Evolutionary conservation across 805 yeast genomes (phyloP).

Genomic region (Ogataea saltuana): DNA sequence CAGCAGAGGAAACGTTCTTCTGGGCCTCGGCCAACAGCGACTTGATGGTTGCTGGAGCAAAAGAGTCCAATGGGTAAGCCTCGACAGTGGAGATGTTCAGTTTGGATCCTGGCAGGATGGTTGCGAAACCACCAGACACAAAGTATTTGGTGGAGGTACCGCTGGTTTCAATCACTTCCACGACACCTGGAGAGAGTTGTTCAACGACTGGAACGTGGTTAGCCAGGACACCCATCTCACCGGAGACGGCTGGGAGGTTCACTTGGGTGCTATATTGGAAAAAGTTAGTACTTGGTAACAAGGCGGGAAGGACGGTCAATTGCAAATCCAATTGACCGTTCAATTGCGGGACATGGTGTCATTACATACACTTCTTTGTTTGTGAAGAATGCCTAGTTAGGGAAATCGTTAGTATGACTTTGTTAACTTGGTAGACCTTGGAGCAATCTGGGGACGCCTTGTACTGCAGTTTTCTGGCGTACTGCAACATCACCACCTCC

Average conservation of each 20-base stretch:
- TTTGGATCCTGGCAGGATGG: constrained; percentile 92
- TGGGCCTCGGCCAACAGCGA: constrained; percentile 88
- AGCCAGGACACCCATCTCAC: constrained; percentile 95
- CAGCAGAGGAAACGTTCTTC: constrained; percentile 82
- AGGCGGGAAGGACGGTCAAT: background rate
- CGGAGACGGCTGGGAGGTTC: constrained; percentile 92
- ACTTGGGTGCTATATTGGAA: constrained; percentile 70
- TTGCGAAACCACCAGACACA: constrained; percentile 94
- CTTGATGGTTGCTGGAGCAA: constrained; percentile 78
- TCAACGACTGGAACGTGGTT: constrained; percentile 97
- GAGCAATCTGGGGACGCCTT: no score
- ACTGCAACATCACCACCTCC: background rate
- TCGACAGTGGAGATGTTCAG: constrained; percentile 91
- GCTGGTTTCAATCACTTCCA: constrained; percentile 82
- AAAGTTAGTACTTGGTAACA: constrained; percentile 7
- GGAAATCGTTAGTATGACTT: background rate
- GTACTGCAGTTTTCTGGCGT: background rate
- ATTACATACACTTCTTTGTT: constrained; percentile 38
- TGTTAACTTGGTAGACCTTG: no score
- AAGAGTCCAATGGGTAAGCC: constrained; percentile 88
- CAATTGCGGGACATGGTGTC: no score
- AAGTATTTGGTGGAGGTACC: constrained; percentile 77
- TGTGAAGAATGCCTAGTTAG: constrained; percentile 33
- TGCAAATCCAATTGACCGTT: background rate
- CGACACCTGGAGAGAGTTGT: constrained; percentile 93